These are phyloP conservation scores for Hypoxylon sp. DNA, from an alignment of 2,329 filamentous ascomycete genomes.

Conservation along the genomic window DNA sequence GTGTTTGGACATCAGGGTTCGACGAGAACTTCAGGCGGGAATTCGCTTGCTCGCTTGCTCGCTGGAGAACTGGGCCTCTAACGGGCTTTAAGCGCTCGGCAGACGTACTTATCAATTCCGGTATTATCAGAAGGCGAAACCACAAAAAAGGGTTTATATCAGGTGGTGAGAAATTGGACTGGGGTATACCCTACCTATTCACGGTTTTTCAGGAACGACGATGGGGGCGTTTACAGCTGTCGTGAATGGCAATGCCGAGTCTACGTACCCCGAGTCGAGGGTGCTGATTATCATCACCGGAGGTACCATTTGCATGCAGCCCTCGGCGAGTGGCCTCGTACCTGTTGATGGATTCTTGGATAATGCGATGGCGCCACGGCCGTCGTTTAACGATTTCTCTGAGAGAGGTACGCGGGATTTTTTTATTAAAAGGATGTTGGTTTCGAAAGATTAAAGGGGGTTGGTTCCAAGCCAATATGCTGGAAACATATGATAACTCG, in stretches of 20 bases:
- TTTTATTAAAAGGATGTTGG: neutral
- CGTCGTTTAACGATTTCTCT: conserved; percentile 86
- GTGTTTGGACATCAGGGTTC: neutral
- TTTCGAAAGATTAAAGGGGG: neutral
- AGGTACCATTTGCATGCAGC: conserved; percentile 91
- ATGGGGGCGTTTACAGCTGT: conserved; percentile 48
- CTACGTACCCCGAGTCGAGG: conserved; percentile 75
- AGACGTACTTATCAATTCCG: neutral
- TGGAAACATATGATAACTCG: neutral
- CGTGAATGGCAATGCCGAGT: conserved; percentile 42
- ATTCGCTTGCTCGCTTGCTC: neutral
- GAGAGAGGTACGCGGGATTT: conserved; percentile 56
- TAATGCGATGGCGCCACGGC: conserved; percentile 82
- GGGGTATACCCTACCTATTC: neutral
- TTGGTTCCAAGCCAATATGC: neutral
- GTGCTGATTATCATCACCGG: conserved; percentile 93
- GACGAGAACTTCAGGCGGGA: conserved; percentile 6
- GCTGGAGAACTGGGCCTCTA: neutral
- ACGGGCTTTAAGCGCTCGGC: neutral
- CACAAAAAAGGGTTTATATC: neutral
- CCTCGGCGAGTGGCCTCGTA: conserved; percentile 81
- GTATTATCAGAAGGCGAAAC: neutral
- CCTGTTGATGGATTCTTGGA: conserved; percentile 86
- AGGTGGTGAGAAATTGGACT: neutral
- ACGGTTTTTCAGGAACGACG: neutral